Evolutionary conservation across 768 basidiomycete species (phyloP), one percentile per base, ranked within the genome.

Genomic region (Russula griseocarnosa): DNA sequence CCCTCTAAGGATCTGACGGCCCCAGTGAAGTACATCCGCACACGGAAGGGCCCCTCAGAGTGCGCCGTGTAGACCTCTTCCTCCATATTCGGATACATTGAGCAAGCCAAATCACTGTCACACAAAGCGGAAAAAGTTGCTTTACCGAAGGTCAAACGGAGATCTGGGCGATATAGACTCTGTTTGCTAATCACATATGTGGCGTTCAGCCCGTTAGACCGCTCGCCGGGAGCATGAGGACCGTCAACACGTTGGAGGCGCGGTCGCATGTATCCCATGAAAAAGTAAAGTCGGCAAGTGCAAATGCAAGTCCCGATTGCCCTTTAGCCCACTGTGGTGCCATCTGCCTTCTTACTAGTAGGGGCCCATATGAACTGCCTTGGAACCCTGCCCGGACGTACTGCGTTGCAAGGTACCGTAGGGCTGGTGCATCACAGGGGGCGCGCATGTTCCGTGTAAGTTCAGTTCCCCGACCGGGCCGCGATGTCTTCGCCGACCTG

Each of bases 1-100:
- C 53, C 53, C 46, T 58, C 53, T 65, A 61, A 50, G 55, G 64
- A 55, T 59, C 61, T 66, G 34, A 34, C 56, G 62, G 46, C 55
- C 55, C 16, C 54, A 59, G 62, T 63, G 57, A 63, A 32, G 13
- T 42, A 2, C 61, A 38, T 60, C 62, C 62, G 66, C 54, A 30
- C 24, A 6, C 44, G 66, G 62, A 66, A 66, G 55, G 11, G 20
- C 61, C 61, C 56, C 52, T 26, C 42, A 38, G 38, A 14, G 38
- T 38, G 38, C 14, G 38, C 38, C n/a, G 11, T 24, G 18, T n/a
- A 22, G 28, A 3, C 44, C 40, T 51, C 28, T 52, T 58, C 62
- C 53, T 47, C 62, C 47, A 55, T 60, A 50, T 52, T 6, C 42
- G 53, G 56, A 42, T 59, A 59, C 52, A 34, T 59, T 58, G 57